These are phyloP conservation scores for Brassica balearica DNA, from an alignment of 441 rosid genomes.

Conservation along the genomic window DNA sequence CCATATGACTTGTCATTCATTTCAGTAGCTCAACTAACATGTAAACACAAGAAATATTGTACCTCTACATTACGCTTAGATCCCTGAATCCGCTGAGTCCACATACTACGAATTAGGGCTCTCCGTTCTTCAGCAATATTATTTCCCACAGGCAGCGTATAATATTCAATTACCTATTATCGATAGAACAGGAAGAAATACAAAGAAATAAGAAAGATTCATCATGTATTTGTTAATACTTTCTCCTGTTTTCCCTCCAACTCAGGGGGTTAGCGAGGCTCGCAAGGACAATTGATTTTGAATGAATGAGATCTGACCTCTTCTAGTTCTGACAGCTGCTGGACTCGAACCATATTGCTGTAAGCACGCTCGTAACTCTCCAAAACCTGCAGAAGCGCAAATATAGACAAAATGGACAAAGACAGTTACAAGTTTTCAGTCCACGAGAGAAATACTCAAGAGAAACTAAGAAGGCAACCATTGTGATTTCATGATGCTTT, in stretches of 20 bases:
- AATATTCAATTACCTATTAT: conserved; percentile 91
- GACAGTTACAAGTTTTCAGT: conserved; percentile 27
- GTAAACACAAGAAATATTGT: conserved; percentile 34
- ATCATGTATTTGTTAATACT: conserved; percentile 28
- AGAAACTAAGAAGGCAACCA: conserved; percentile 19
- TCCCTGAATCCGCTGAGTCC: conserved; percentile 99
- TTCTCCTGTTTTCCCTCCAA: conserved; percentile 32
- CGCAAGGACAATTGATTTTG: conserved; percentile 27
- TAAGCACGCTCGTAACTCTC: conserved; percentile 99
- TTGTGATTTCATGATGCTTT: conserved; percentile 24
- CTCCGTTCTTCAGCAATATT: conserved; percentile 88
- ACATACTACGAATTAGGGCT: conserved; percentile 96
- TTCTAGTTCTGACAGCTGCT: conserved; percentile 96
- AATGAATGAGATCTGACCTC: conserved; percentile 68
- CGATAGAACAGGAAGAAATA: conserved; percentile 32
- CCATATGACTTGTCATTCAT: conserved; percentile 27
- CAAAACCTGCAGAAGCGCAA: conserved; percentile 66
- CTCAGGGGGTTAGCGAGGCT: conserved; percentile 20
- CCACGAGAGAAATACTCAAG: conserved; percentile 20
- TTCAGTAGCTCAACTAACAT: conserved; percentile 30
- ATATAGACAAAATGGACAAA: conserved; percentile 26
- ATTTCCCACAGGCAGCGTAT: conserved; percentile 87
- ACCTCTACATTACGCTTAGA: conserved; percentile 99
- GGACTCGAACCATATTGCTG: conserved; percentile 98
- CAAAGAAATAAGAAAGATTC: conserved; percentile 25